phyloP scores from a whole-genome alignment of 257 asterid genomes.

The Solanum dulcamara region DNA sequence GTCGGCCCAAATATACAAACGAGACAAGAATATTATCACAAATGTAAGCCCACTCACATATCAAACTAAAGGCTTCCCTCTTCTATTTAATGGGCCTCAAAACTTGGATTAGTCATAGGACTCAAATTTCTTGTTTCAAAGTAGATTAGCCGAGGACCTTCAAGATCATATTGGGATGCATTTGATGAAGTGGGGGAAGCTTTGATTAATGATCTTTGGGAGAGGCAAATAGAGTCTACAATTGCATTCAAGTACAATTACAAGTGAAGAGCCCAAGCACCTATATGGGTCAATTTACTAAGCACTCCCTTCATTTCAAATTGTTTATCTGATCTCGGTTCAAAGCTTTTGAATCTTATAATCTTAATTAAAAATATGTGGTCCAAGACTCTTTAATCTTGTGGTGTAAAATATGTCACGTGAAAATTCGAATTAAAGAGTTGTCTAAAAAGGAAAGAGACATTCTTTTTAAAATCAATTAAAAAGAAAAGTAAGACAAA shows the following conservation, averaged over 20 bases:
- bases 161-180: background rate
- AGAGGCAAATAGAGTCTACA: background rate
- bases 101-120: background rate
- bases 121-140: background rate
- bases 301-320: background rate
- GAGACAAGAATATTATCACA: background rate
- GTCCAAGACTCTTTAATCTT: too few relatives aligned
- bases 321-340: background rate
- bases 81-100: background rate
- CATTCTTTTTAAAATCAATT: background rate
- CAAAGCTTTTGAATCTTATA: too few relatives aligned
- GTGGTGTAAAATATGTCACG: accelerated
- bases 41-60: background rate
- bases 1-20: background rate
- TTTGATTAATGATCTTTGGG: background rate
- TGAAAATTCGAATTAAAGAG: background rate
- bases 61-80: background rate
- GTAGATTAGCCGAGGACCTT: background rate
- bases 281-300: background rate
- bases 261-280: background rate
- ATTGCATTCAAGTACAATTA: background rate
- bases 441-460: too few relatives aligned
- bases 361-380: too few relatives aligned
- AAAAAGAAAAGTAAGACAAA: background rate
- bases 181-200: background rate